Evolutionary conservation across 2,329 filamentous ascomycete genomes (phyloP).

Genomic region (Colletotrichum brevisporum): DNA sequence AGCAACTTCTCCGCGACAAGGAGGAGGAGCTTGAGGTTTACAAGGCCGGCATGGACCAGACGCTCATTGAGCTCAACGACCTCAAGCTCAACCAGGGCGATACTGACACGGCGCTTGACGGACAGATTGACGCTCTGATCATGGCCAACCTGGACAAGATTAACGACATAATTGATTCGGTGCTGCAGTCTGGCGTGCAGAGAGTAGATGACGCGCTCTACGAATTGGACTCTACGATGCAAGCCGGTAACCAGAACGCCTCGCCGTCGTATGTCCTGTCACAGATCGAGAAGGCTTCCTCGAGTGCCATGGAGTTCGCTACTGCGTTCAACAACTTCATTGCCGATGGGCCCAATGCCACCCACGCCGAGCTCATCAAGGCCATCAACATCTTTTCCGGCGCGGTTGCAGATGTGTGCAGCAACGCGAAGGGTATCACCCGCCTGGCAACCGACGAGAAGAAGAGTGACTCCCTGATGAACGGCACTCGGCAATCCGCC

Average conservation of each 20-base stretch:
- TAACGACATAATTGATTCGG: constrained; percentile 97
- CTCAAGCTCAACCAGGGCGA: constrained; percentile 82
- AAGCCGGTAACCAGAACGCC: constrained; percentile 98
- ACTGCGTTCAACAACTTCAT: constrained; percentile 99
- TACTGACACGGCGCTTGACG: constrained; percentile 85
- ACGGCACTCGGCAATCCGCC: constrained; percentile 86
- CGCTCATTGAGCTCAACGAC: constrained; percentile 91
- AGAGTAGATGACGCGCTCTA: constrained; percentile 97
- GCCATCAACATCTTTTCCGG: constrained; percentile 92
- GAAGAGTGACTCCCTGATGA: constrained; percentile 88
- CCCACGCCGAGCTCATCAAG: constrained; percentile 91
- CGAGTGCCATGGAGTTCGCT: constrained; percentile 95
- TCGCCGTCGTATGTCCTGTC: constrained; percentile 95
- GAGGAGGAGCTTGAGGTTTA: constrained; percentile 98
- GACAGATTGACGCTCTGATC: constrained; percentile 91
- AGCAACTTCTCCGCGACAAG: constrained; percentile 89
- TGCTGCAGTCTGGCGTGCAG: constrained; percentile 91
- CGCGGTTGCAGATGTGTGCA: constrained; percentile 92
- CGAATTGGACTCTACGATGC: constrained; percentile 97
- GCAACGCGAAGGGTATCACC: constrained; percentile 95
- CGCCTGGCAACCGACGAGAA: constrained; percentile 96
- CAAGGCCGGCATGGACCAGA: constrained; percentile 98
- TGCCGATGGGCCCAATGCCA: constrained; percentile 92
- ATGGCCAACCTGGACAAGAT: constrained; percentile 91
- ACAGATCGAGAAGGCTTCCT: constrained; percentile 96